Evolutionary conservation across 495 filamentous ascomycete species (phyloP), one percentile per base, ranked within the genome.

Genomic region (Durotheca rogersii): DNA sequence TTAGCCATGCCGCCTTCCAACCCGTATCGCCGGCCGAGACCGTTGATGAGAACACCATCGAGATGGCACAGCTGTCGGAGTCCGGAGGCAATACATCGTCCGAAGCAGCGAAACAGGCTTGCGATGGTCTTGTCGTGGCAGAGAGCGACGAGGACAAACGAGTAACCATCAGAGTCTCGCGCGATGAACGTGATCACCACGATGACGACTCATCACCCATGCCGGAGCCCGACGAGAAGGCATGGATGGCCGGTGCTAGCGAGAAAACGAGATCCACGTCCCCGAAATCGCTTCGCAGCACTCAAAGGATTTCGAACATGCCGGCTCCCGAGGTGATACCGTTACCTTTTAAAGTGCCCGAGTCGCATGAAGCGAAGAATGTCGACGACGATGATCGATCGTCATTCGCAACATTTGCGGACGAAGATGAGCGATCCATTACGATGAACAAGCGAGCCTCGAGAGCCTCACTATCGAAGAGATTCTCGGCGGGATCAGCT

Each of bases 401-500:
- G 15, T 87, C 84, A 6, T 68, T 82, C 15, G 84, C 79, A 34
- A 81, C 83, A 5, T 77, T 81, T 65, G 81, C 79, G 7, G 84
- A 83, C 49, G 75, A 75, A 30, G 70, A 69, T 39, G 64, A 69
- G n/a, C 51, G 41, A 4, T 43, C 38, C 3, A 44, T 52, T 23
- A 55, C 64, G 1, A 21, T 60, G 25, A 53, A 35, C 40, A 60
- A 53, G 23, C 52, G 52, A 25, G 53, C 60, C 6, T 70, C 60
- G 15, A 56, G 54, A 29, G 41, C 61, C 3, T 68, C 60, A 1
- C 19, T 71, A 14, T 62, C 71, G 2, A 75, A 74, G 29, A 69
- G 72, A 42, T 50, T 78, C 3, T 83, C 82, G 4, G 68, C 58
- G 15, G 58, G 64, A 14, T 81, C 75, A 6, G 65, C 67, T 0